These are phyloP conservation scores for Pleurotus citrinopileatus DNA, from an alignment of 768 basidiomycete species.

Conservation along the genomic window DNA sequence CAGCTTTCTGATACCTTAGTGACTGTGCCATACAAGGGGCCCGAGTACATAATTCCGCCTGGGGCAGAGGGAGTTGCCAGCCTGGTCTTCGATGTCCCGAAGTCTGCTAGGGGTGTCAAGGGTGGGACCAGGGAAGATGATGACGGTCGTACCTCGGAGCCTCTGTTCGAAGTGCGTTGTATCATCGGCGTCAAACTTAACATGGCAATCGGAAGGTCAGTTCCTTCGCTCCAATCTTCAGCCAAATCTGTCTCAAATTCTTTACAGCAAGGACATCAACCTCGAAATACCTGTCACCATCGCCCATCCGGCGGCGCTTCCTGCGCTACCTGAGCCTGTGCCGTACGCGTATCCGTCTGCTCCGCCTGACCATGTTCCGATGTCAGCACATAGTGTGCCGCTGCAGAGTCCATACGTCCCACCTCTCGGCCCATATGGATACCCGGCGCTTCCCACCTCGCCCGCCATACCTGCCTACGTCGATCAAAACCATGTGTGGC, in stretches of 20 bases:
- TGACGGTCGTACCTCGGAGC: conserved; percentile 39
- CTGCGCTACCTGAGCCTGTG: conserved; percentile 32
- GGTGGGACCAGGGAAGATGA: conserved; percentile 62
- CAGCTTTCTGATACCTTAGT: conserved; percentile 67
- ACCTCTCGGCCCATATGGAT: conserved; percentile 27
- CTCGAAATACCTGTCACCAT: conserved; percentile 63
- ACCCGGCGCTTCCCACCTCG: conserved; percentile 34
- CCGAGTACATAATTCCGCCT: conserved; percentile 71
- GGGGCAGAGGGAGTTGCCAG: conserved; percentile 77
- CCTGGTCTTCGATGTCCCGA: conserved; percentile 79
- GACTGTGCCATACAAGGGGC: conserved; percentile 68
- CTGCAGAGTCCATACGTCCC: conserved; percentile 21
- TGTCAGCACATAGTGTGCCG: conserved; percentile 17
- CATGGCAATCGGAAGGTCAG: conserved; percentile 73
- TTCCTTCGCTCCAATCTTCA: conserved; percentile 12
- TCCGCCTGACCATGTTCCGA: conserved; percentile 21
- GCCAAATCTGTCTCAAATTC: conserved; percentile 8
- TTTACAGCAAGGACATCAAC: conserved; percentile 64
- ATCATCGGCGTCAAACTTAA: conserved; percentile 57
- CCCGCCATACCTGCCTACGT: conserved; percentile 36
- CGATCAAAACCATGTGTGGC: conserved; percentile 50
- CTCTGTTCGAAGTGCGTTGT: conserved; percentile 70
- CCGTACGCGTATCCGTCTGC: conserved; percentile 14
- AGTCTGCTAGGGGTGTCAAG: conserved; percentile 56
- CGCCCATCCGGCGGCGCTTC: conserved; percentile 60